Base-by-base conservation (phyloP, 495 filamentous ascomycete species). In the Annulohypoxylon stygium region DNA sequence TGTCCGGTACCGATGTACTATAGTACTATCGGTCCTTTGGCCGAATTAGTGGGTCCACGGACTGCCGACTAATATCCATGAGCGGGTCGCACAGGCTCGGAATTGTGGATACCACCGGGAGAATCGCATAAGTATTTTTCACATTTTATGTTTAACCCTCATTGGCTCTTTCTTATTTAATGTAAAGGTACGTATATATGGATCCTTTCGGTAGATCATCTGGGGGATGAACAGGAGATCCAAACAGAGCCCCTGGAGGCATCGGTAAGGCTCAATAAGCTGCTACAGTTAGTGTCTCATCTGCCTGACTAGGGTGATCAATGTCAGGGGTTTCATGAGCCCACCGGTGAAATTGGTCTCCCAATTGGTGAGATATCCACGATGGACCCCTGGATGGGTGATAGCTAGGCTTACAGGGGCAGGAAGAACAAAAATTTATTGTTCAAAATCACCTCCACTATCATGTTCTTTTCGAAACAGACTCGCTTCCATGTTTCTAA, bases 401-500 rank as follows among this genome's bases (percentile, higher is more conserved):
- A 12, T 57, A 55, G 14, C 37, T 34, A 39, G 41, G 11, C n/a
- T 34, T 25, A 50, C 50, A 23, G 18, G 18, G 25, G 34, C 10
- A 37, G 12, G n/a, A 34, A 43, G n/a, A 23, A 50, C 47, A 45
- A 39, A 57, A 1, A 60, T 33, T 36, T 3, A 60, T 41, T 36
- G 11, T 61, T 61, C 47, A 47, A n/a, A 39, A 39, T 36, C 47
- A 64, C 37, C 62, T 54, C 57, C 62, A 66, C 62, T 45, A 39
- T 59, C 57, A 45, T 47, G 23, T 20, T 73, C 39, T 75, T 58
- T 48, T 58, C 55, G 43, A 66, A 70, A 71, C 72, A 33, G 43
- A n/a, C n/a, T 64, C n/a, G 63, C 50, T 47, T 39, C 43, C 20
- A 30, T 67, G 72, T 75, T 75, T 75, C 72, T 53, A 55, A 33